These are phyloP conservation scores for Heliosperma pusillum DNA, from an alignment of 148 eudicot species.

Conservation along the genomic window DNA sequence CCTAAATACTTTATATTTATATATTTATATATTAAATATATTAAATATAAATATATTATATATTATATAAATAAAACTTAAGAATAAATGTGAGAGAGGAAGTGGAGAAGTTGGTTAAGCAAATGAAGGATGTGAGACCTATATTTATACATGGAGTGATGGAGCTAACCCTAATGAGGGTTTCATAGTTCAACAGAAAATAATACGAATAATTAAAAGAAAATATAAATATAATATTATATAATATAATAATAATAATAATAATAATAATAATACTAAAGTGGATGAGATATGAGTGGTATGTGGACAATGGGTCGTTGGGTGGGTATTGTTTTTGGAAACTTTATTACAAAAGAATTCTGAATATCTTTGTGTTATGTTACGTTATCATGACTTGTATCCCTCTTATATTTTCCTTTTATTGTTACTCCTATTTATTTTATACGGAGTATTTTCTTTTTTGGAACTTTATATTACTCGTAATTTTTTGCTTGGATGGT, in stretches of 20 bases:
- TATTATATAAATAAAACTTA: too few relatives aligned
- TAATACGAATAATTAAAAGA: too few relatives aligned
- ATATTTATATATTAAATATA: too few relatives aligned
- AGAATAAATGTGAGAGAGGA: neutral
- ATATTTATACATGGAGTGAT: slow-evolving; percentile 1
- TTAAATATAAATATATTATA: too few relatives aligned
- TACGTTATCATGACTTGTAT: neutral
- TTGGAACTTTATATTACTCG: too few relatives aligned
- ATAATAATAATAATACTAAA: neutral
- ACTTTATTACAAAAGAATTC: neutral
- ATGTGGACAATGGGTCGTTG: neutral
- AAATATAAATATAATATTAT: too few relatives aligned
- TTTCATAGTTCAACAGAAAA: neutral
- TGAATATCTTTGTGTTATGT: neutral
- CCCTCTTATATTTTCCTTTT: neutral
- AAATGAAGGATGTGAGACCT: neutral
- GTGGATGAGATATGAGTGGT: slow-evolving; percentile 26
- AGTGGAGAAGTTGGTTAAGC: neutral
- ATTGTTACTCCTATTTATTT: too few relatives aligned
- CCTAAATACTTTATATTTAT: neutral
- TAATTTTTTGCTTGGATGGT: too few relatives aligned
- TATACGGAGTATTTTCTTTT: too few relatives aligned
- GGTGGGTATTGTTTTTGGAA: neutral
- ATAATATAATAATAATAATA: too few relatives aligned
- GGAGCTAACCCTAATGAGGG: slow-evolving; percentile 16